Evolutionary conservation across 441 rosid genomes (phyloP), one percentile per base, ranked within the genome.

Genomic region (Aleurites moluccanus): DNA sequence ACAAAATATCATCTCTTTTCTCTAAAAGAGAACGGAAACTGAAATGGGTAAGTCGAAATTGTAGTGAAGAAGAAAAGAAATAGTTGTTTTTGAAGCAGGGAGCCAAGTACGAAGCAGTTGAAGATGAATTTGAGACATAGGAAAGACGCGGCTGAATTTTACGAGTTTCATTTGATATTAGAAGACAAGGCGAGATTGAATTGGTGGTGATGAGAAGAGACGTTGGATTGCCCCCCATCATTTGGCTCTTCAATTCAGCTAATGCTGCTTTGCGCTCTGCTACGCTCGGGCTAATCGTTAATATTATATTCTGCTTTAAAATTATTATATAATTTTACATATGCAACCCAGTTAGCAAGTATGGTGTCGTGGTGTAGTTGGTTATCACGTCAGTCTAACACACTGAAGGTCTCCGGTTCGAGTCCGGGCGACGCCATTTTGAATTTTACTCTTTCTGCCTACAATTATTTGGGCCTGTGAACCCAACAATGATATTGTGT

Each of bases 311-410:
- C 38, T 35, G 38, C 38, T 35, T 35, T 5, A 35, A 0, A 35
- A 35, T 30, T 30, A 30, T 3, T 30, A 30, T 30, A 30, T 30
- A 30, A 30, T 30, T 1, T 1, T 30, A 30, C 1, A 30, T 30
- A 4, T 35, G 38, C 38, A 35, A 35, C 1, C 38, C 53, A n/a
- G 3, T 49, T 4, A 49, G 20, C 4, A 3, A 66, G 0, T 18
- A n/a, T 9, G 81, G 89, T 84, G 73, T 93, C 88, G 90, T 93
- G 97, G 97, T 89, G 95, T 84, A 88, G 95, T 88, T 91, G 98
- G 97, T 89, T 92, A 88, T 90, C 94, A 91, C 97, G 94, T 94
- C 92, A 90, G 92, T 94, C 92, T 90, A 91, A 89, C 98, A 89
- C 97, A 90, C 89, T 87, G 96, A 90, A 94, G 96, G 96, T 90